phyloP scores from a whole-genome alignment of 768 basidiomycete genomes.

The Suillus hirtellus region DNA sequence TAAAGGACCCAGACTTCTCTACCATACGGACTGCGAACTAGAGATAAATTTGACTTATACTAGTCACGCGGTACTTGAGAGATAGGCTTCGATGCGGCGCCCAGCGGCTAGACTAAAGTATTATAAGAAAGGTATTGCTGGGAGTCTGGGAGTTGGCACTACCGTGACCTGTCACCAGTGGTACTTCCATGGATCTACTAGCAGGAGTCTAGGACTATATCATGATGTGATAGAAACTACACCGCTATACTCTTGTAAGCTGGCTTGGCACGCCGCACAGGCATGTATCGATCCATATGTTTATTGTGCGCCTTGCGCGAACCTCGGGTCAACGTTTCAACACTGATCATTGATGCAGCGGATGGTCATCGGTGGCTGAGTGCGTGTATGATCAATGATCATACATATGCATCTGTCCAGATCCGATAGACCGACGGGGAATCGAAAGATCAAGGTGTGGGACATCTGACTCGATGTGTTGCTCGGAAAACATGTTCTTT shows the following conservation, averaged over 20 bases:
- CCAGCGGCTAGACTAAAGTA: neutral
- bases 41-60: neutral
- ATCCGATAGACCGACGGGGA: neutral
- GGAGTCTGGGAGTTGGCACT: no score
- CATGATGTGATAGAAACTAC: neutral
- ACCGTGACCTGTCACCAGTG: neutral
- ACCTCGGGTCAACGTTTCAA: neutral
- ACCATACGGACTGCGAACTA: constrained; percentile 14
- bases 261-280: neutral
- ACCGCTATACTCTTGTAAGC: neutral
- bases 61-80: constrained; percentile 3
- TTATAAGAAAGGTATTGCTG: no score
- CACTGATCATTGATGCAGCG: no score
- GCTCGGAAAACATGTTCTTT: neutral
- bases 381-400: neutral
- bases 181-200: neutral
- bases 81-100: neutral
- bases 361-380: neutral
- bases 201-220: neutral
- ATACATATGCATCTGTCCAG: neutral
- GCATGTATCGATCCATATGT: neutral
- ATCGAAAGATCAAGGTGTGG: neutral
- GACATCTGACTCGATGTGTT: neutral
- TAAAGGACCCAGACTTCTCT: constrained; percentile 20
- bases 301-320: neutral